Base-by-base conservation (phyloP, 2,329 filamentous ascomycete species). In the Fusarium pilosicola region DNA sequence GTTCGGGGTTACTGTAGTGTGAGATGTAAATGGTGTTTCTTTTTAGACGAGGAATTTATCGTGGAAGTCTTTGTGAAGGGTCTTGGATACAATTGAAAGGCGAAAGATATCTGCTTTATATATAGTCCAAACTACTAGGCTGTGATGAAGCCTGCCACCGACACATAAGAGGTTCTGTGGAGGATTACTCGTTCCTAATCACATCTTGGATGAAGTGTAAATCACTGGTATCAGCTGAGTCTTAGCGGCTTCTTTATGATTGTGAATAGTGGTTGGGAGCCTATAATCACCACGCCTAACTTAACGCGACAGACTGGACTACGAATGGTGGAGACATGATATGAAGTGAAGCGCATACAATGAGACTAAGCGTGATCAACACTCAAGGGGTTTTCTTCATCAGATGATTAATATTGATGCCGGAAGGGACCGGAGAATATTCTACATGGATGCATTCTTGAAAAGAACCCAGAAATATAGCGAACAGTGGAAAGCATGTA, bases 141-240 rank as follows among this genome's bases (percentile, higher is more conserved):
- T 24, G 6, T 34, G 30, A 52, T 51, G 8, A 15, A 8, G 48
- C 11, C 7, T 34, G 8, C 3, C 6, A 51, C 3, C 1, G 7
- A 15, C 22, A 14, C 2, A 24, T 34, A 1, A 7, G 6, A 18
- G n/a, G 2, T 9, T 13, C 3, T 12, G 15, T n/a, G 0, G 11
- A 9, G 2, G 0, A 3, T 3, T 1, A 10, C 0, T 13, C 5
- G 3, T 17, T 13, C 0, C 5, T 26, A 26, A 34, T 34, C n/a
- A 26, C n/a, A 2, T 3, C 8, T 0, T 20, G 17, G 17, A 51
- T 34, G 6, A 20, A 14, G 8, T 11, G 12, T 34, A 12, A 11
- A 26, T 26, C 26, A 26, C 26, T 26, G 26, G 26, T 26, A 26
- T n/a, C 26, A 26, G 26, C 26, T 26, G 26, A 26, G 26, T 7